phyloP scores from a whole-genome alignment of 2,329 filamentous ascomycete genomes.

The Ophiostoma perfectum region DNA sequence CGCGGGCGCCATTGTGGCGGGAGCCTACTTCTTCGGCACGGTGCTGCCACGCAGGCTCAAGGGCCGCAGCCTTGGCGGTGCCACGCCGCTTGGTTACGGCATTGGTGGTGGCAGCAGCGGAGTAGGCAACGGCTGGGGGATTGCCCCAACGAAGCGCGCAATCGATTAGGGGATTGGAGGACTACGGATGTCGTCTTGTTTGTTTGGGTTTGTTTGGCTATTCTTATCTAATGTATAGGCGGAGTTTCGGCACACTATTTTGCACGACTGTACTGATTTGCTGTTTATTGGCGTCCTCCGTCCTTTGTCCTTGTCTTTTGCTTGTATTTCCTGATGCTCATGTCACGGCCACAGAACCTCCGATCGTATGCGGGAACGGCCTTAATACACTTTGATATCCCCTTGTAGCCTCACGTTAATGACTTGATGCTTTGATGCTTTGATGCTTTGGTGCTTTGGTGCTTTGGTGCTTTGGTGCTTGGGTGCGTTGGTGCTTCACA shows the following conservation, averaged over 20 bases:
- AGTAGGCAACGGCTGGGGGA: constrained; percentile 54
- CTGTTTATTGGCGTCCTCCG: background rate
- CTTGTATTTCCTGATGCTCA: background rate
- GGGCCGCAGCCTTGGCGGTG: constrained; percentile 49
- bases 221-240: background rate
- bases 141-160: constrained; percentile 43
- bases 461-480: background rate
- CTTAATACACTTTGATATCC: constrained; percentile 11
- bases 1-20: constrained; percentile 49
- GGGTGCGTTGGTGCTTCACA: too few species aligned
- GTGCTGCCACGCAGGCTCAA: constrained; percentile 51
- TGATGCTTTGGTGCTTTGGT: background rate
- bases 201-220: constrained; percentile 12
- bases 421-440: background rate
- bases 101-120: constrained; percentile 39
- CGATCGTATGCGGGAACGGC: background rate
- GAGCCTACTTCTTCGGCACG: constrained; percentile 56
- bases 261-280: background rate
- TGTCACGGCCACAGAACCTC: constrained; percentile 8
- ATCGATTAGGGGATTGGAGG: constrained; percentile 31
- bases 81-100: constrained; percentile 53
- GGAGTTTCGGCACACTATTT: background rate
- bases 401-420: background rate
- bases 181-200: background rate
- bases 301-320: background rate